Conservation (phyloP, 257 asterid species). For the Gynochthodes officinalis region DNA sequence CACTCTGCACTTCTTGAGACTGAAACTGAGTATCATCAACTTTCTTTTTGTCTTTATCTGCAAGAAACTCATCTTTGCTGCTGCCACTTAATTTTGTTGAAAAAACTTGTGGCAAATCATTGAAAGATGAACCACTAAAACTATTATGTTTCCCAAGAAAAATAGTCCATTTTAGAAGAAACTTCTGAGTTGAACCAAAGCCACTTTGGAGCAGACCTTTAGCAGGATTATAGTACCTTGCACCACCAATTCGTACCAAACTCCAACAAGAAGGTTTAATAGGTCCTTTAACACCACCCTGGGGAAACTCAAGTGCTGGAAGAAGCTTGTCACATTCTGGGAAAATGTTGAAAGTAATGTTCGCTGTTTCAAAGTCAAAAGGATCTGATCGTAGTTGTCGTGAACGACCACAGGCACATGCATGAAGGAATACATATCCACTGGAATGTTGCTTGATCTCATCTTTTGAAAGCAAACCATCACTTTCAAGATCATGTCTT, state of each 20-base stretch:
- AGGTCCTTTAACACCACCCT: slow-evolving; percentile 43
- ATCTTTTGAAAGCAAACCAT: slow-evolving; percentile 27
- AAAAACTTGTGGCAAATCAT: slow-evolving; percentile 34
- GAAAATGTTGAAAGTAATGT: slow-evolving; percentile 44
- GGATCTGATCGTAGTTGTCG: slow-evolving; percentile 81
- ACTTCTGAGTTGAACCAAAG: slow-evolving; percentile 66
- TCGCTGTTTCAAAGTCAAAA: slow-evolving; percentile 82
- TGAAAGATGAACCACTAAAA: slow-evolving; percentile 23
- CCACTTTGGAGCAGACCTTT: slow-evolving; percentile 96
- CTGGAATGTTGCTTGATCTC: slow-evolving; percentile 69
- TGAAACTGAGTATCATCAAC: slow-evolving; percentile 32
- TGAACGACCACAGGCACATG: slow-evolving; percentile 99
- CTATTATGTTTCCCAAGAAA: slow-evolving; percentile 48
- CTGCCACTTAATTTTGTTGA: slow-evolving; percentile 26
- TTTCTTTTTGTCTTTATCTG: slow-evolving; percentile 33
- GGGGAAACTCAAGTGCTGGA: slow-evolving; percentile 59
- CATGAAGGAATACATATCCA: slow-evolving; percentile 90
- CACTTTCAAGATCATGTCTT: slow-evolving; percentile 47
- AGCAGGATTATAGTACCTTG: slow-evolving; percentile 72
- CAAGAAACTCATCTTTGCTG: slow-evolving; percentile 31
- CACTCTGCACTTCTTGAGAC: slow-evolving; percentile 36
- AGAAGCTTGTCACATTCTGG: slow-evolving; percentile 89
- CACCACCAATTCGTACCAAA: slow-evolving; percentile 81
- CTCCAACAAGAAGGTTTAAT: slow-evolving; percentile 62
- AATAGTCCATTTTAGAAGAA: slow-evolving; percentile 69